These are phyloP conservation scores for Fusarium mexicanum DNA, from an alignment of 2,329 filamentous ascomycete species.

Conservation along the genomic window DNA sequence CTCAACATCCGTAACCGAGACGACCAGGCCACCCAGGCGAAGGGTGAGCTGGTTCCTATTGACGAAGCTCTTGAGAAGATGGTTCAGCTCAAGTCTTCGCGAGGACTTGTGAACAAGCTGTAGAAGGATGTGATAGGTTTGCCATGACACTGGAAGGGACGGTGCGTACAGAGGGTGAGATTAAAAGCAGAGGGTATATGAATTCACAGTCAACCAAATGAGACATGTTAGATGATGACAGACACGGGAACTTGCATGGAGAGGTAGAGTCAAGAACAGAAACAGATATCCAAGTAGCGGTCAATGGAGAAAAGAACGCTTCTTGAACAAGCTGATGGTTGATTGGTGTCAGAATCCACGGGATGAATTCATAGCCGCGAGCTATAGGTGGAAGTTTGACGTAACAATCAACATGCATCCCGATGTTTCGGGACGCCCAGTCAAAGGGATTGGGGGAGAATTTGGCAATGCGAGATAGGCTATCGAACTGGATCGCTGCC, in stretches of 20 bases:
- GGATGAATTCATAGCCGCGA: slow-evolving; percentile 7
- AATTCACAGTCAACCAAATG: slow-evolving; percentile 30
- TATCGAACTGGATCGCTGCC: neutral
- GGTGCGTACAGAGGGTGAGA: slow-evolving; percentile 21
- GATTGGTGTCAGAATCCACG: neutral
- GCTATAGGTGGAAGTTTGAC: slow-evolving; percentile 4
- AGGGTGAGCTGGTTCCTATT: slow-evolving; percentile 67
- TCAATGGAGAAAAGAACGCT: slow-evolving; percentile 30
- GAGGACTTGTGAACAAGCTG: slow-evolving; percentile 50
- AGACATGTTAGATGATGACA: slow-evolving; percentile 29
- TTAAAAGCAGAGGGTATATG: slow-evolving; percentile 34
- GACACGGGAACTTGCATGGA: slow-evolving; percentile 13
- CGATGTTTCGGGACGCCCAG: neutral
- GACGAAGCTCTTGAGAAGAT: slow-evolving; percentile 67
- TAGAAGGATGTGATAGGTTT: slow-evolving; percentile 31
- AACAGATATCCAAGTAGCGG: slow-evolving; percentile 17
- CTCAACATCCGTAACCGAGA: slow-evolving; percentile 73
- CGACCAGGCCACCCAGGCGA: slow-evolving; percentile 68
- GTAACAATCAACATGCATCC: slow-evolving; percentile 7
- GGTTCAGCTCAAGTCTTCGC: slow-evolving; percentile 60
- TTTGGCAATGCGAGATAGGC: neutral
- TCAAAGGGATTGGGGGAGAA: neutral
- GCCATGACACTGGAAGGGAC: neutral
- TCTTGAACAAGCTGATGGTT: neutral
- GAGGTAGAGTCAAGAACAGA: slow-evolving; percentile 14